A percentile compares a stretch with the other conserved stretches of the same genome.
These are phyloP conservation scores for Auricularia sp. DNA, from an alignment of 768 basidiomycete species.

Conservation along the genomic window DNA sequence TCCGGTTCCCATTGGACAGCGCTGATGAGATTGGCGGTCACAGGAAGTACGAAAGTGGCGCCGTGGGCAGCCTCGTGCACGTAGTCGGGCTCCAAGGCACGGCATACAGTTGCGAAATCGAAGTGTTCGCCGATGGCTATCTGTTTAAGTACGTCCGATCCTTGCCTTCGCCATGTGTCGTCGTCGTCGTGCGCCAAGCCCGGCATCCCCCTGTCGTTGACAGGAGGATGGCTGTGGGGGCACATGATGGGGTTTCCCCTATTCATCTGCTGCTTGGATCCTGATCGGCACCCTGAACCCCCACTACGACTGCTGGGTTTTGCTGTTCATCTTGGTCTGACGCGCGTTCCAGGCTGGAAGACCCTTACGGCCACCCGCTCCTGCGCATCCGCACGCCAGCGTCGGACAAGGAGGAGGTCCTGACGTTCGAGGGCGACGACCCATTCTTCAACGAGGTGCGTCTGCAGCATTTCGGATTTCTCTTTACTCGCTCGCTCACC, in stretches of 20 bases:
- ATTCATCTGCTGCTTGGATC: too few species aligned
- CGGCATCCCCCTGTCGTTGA: neutral
- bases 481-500: neutral
- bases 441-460: slow-evolving; percentile 87
- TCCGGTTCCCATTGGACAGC: neutral
- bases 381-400: slow-evolving; percentile 81
- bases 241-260: too few species aligned
- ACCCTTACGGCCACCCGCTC: slow-evolving; percentile 89
- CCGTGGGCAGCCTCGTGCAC: slow-evolving; percentile 87
- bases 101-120: slow-evolving; percentile 90
- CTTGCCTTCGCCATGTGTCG: slow-evolving; percentile 1
- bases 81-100: slow-evolving; percentile 84
- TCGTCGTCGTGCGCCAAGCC: neutral
- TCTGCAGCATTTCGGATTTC: neutral
- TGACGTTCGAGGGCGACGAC: slow-evolving; percentile 72
- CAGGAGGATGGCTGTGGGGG: too few species aligned
- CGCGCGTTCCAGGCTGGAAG: slow-evolving; percentile 43
- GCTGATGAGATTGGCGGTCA: neutral
- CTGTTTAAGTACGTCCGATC: slow-evolving; percentile 51
- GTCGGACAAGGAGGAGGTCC: slow-evolving; percentile 61
- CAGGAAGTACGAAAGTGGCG: slow-evolving; percentile 93
- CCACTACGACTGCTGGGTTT: neutral
- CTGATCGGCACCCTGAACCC: neutral
- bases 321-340: neutral
- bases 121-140: slow-evolving; percentile 91